phyloP scores from a whole-genome alignment of 2,329 filamentous ascomycete genomes.

The Fusarium citri region DNA sequence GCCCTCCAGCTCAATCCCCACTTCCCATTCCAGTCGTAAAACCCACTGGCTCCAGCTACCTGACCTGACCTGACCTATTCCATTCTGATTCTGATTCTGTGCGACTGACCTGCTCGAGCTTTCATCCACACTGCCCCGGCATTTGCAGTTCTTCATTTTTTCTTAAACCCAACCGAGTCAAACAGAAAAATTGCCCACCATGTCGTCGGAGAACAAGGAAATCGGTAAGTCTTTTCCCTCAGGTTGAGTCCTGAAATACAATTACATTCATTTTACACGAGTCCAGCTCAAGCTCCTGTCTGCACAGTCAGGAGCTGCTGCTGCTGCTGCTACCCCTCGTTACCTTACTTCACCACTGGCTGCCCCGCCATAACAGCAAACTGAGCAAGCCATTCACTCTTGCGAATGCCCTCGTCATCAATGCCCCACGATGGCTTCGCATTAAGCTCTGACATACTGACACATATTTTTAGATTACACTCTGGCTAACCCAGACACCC shows the following conservation, averaged over 20 bases:
- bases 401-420: constrained; percentile 42
- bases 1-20: constrained; percentile 43
- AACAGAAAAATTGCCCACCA: constrained; percentile 51
- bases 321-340: constrained; percentile 44
- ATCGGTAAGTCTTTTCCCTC: constrained; percentile 52
- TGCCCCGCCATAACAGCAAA: constrained; percentile 45
- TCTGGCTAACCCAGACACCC: constrained; percentile 90
- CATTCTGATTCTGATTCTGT: constrained; percentile 36
- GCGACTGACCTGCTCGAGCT: constrained; percentile 40
- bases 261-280: background rate
- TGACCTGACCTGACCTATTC: constrained; percentile 12
- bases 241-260: constrained; percentile 3
- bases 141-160: constrained; percentile 40
- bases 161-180: constrained; percentile 24
- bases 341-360: constrained; percentile 20
- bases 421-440: constrained; percentile 32
- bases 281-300: constrained; percentile 7
- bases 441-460: constrained; percentile 18
- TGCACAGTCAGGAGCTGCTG: constrained; percentile 18
- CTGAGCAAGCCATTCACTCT: constrained; percentile 14
- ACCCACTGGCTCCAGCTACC: constrained; percentile 32
- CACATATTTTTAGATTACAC: constrained; percentile 76
- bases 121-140: constrained; percentile 39
- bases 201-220: constrained; percentile 61
- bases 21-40: constrained; percentile 40